Base-by-base conservation (phyloP, 306 rosid species). In the Alnus glutinosa region DNA sequence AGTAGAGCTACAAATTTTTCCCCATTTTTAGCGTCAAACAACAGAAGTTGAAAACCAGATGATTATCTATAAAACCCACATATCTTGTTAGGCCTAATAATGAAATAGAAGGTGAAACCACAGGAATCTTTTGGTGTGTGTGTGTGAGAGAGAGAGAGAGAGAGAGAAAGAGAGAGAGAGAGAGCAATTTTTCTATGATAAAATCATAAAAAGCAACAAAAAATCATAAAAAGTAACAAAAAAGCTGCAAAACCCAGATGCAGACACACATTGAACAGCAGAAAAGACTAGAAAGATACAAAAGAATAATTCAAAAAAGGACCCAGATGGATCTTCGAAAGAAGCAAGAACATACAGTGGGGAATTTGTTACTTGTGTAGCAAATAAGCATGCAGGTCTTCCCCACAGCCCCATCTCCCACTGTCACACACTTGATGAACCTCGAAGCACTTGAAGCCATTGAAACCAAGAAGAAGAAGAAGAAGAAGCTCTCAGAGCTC, bases 311-410 rank as follows among this genome's bases (percentile, higher is more conserved):
- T 28, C 57, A 18, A 80, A 88, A 76, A 77, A 51, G 68, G 28
- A 83, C 59, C 85, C 81, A 19, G 75, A 82, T 79, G 83, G 81
- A 88, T 74, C 55, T 82, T 51, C 70, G 71, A 61, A 46, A 55
- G 58, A 83, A 54, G 48, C 9, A 70, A 82, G 70, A 80, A 51
- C 88, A 63, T 84, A 93, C 98, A 50, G 97, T 93, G 69, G 98
- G 98, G 61, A 93, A 93, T 77, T 88, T 93, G 87, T 93, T 91
- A 77, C 93, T 93, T n/a, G 98, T 91, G 48, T 93, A 93, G 89
- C 97, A 93, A 48, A 93, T 93, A 14, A 93, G 98, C 98, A 93
- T 93, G 86, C 94, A 91, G 57, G 98, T 93, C 83, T 93, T 93
- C 42, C 98, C 98, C 9, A 93, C 97, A 75, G 97, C 97, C 37